phyloP scores from a whole-genome alignment of 2,329 filamentous ascomycete species.

The Sclerotinia minor region DNA sequence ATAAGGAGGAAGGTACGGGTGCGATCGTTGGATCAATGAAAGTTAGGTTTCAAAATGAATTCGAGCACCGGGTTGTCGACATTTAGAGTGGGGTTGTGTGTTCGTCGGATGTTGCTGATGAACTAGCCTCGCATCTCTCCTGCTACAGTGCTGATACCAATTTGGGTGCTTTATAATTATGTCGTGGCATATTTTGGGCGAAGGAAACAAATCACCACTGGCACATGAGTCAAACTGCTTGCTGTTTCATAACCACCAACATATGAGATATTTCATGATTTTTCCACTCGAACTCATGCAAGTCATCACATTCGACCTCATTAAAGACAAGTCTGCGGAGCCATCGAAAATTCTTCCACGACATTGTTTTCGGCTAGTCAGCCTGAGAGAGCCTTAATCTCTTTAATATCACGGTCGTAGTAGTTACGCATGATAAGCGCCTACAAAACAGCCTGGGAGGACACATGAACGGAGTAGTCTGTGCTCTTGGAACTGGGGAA shows the following conservation, averaged over 20 bases:
- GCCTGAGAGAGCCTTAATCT: too few species aligned
- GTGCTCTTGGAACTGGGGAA: too few species aligned
- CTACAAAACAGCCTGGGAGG: too few species aligned
- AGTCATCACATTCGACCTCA: not conserved
- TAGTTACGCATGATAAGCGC: not conserved
- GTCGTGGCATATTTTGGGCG: not conserved
- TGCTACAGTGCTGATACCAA: not conserved
- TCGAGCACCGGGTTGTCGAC: not conserved
- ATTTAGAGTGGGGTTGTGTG: too few species aligned
- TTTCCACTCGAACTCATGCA: not conserved
- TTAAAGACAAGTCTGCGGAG: not conserved
- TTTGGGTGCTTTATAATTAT: not conserved
- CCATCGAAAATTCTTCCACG: not conserved
- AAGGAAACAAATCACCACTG: not conserved
- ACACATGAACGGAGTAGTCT: not conserved
- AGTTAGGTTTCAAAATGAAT: not conserved
- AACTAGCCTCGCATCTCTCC: rapidly evolving
- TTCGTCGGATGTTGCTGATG: too few species aligned
- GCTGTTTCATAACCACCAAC: too few species aligned
- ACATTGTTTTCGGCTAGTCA: not conserved
- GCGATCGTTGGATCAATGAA: not conserved
- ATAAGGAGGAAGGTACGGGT: rapidly evolving
- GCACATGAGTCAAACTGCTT: not conserved
- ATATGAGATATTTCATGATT: too few species aligned
- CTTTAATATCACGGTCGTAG: not conserved